phyloP scores from a whole-genome alignment of 202 grass and related monocot species.

The Elaeis oleifera region DNA sequence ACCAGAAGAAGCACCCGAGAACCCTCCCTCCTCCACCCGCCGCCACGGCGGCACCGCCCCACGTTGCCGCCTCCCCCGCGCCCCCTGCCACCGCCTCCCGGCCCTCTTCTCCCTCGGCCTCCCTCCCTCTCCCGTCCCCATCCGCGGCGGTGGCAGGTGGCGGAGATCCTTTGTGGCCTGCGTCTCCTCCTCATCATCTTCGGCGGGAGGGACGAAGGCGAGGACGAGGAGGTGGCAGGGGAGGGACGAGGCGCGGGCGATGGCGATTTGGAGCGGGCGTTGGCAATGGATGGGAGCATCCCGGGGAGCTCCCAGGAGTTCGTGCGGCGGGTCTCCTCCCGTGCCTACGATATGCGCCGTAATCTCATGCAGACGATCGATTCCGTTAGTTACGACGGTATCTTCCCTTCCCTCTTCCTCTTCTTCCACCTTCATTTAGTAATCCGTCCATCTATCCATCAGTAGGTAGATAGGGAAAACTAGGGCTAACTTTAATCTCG shows the following conservation, averaged over 20 bases:
- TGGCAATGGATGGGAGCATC: conserved; percentile 78
- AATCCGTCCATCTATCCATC: no score
- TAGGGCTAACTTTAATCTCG: no score
- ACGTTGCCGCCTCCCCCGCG: not conserved
- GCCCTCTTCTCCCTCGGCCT: conserved; percentile 25
- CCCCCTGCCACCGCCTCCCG: not conserved
- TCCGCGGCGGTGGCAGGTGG: not conserved
- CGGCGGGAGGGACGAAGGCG: not conserved
- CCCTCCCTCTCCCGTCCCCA: conserved; percentile 19
- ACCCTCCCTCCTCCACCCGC: not conserved
- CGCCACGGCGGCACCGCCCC: not conserved
- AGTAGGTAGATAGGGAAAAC: no score
- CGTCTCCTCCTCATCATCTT: conserved; percentile 8
- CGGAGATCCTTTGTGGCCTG: no score
- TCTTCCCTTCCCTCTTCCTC: not conserved
- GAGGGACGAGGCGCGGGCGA: conserved; percentile 30
- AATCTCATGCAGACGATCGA: conserved; percentile 82
- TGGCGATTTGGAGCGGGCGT: conserved; percentile 57
- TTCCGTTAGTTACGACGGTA: conserved; percentile 84
- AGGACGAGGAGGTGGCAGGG: conserved; percentile 10
- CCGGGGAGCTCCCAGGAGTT: conserved; percentile 85
- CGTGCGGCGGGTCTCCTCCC: conserved; percentile 76
- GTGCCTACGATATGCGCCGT: conserved; percentile 87
- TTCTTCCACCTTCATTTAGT: not conserved
- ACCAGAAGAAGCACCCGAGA: not conserved